Percentiles rank a stretch among this genome's conserved stretches.
These are phyloP conservation scores for Flaveria ramosissima DNA, from an alignment of 129 eudicot species.

Conservation along the genomic window DNA sequence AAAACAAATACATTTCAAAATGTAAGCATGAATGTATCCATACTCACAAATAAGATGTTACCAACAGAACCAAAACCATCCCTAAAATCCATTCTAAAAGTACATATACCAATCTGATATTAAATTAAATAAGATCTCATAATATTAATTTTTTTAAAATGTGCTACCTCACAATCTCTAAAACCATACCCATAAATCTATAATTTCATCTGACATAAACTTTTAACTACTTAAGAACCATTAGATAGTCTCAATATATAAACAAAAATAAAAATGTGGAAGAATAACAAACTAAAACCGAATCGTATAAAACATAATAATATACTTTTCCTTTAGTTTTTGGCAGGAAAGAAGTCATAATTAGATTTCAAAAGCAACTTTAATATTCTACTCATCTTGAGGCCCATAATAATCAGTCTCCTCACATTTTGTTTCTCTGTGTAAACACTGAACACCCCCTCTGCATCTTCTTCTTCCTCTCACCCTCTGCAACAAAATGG, in stretches of 20 bases:
- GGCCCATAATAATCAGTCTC: constrained; percentile 17
- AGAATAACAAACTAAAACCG: not conserved
- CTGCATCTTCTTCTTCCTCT: not conserved
- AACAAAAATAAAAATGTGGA: too few relatives aligned
- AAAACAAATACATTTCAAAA: too few relatives aligned
- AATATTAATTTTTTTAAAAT: not conserved
- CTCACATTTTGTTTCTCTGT: constrained; percentile 13
- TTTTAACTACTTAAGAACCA: too few relatives aligned
- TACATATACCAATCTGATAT: too few relatives aligned
- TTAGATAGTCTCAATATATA: too few relatives aligned
- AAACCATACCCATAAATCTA: too few relatives aligned
- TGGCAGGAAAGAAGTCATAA: constrained; percentile 7
- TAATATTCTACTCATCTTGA: constrained; percentile 23
- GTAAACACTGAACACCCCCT: not conserved
- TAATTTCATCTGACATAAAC: too few relatives aligned
- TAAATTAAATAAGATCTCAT: not conserved
- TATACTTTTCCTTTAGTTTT: not conserved
- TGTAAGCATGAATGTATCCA: too few relatives aligned
- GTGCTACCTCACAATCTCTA: too few relatives aligned
- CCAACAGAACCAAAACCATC: too few relatives aligned
- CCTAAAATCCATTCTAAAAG: too few relatives aligned
- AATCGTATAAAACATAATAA: not conserved
- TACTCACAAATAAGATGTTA: too few relatives aligned
- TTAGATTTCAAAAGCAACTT: constrained; percentile 21
- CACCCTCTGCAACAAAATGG: constrained; percentile 22